Percentiles rank a stretch among this genome's conserved stretches.
These are phyloP conservation scores for Suillus decipiens DNA, from an alignment of 768 basidiomycete genomes.

Conservation along the genomic window DNA sequence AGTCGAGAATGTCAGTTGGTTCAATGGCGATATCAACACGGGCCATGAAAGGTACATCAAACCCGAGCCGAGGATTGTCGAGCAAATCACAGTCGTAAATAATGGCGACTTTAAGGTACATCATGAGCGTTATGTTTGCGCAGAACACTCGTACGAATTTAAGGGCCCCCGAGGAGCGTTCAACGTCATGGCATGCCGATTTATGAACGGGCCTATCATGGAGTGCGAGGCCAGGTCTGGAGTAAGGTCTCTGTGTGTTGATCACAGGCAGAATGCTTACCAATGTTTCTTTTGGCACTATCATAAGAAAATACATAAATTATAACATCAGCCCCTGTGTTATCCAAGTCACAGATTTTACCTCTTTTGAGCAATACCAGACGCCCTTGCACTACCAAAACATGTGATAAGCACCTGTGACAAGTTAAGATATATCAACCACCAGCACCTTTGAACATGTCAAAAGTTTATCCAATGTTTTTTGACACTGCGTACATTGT, in stretches of 20 bases:
- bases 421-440: not conserved
- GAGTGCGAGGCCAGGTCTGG: not conserved
- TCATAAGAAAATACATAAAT: not conserved
- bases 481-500: slow-evolving; percentile 20
- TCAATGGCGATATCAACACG: slow-evolving; percentile 19
- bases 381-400: slow-evolving; percentile 20
- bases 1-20: slow-evolving; percentile 10
- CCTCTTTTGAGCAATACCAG: slow-evolving; percentile 24
- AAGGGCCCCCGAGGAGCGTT: slow-evolving; percentile 18
- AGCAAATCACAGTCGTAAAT: slow-evolving; percentile 17
- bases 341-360: not conserved
- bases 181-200: slow-evolving; percentile 11
- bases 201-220: slow-evolving; percentile 19
- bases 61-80: slow-evolving; percentile 15
- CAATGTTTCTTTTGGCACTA: slow-evolving; percentile 23
- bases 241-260: not conserved
- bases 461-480: slow-evolving; percentile 10
- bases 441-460: slow-evolving; percentile 16
- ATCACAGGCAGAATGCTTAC: slow-evolving; percentile 1
- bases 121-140: slow-evolving; percentile 12
- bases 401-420: not conserved
- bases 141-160: slow-evolving; percentile 18
- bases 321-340: not conserved
- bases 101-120: slow-evolving; percentile 16
- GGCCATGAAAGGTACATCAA: slow-evolving; percentile 19